Percentiles rank a stretch among this genome's conserved stretches.
Conservation (phyloP, 176 grass and related monocot genomes). For the Phoenix dactylifera region DNA sequence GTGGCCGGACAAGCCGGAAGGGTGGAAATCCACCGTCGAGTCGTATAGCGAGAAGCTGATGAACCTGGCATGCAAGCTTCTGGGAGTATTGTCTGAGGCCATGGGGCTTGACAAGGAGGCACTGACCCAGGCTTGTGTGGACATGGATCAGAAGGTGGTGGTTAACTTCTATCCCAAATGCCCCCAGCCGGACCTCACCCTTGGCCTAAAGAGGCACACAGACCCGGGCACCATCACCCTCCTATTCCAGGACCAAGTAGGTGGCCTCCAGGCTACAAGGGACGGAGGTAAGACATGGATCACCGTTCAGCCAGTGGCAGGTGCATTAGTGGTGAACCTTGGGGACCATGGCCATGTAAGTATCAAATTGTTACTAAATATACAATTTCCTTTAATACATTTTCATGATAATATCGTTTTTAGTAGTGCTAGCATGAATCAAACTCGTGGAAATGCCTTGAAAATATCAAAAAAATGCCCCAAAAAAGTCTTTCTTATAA, state of each 20-base stretch:
- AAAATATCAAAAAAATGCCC: too few species aligned
- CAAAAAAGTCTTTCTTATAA: too few species aligned
- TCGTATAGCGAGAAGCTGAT: constrained; percentile 70
- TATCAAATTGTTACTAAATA: neutral
- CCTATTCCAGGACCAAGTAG: constrained; percentile 84
- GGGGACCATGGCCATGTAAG: constrained; percentile 86
- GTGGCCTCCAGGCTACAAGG: constrained; percentile 87
- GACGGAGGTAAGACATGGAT: constrained; percentile 78
- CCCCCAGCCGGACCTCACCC: constrained; percentile 87
- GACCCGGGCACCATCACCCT: constrained; percentile 92
- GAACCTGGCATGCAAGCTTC: constrained; percentile 51
- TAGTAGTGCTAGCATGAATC: too few species aligned
- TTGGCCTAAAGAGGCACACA: constrained; percentile 87
- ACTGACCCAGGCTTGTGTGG: constrained; percentile 53
- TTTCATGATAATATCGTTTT: too few species aligned
- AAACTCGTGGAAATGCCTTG: too few species aligned
- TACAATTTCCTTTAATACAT: too few species aligned
- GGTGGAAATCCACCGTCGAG: constrained; percentile 56
- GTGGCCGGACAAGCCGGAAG: constrained; percentile 82
- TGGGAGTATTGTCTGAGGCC: constrained; percentile 72
- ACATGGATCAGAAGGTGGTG: constrained; percentile 95
- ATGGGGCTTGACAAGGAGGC: constrained; percentile 66
- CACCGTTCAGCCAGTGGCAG: constrained; percentile 62
- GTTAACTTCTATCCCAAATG: constrained; percentile 95
- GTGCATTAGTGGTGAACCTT: constrained; percentile 88